A percentile compares a stretch with the other conserved stretches of the same genome.
Conservation (phyloP, 768 basidiomycete genomes). For the Pseudohyphozyma bogoriensis region DNA sequence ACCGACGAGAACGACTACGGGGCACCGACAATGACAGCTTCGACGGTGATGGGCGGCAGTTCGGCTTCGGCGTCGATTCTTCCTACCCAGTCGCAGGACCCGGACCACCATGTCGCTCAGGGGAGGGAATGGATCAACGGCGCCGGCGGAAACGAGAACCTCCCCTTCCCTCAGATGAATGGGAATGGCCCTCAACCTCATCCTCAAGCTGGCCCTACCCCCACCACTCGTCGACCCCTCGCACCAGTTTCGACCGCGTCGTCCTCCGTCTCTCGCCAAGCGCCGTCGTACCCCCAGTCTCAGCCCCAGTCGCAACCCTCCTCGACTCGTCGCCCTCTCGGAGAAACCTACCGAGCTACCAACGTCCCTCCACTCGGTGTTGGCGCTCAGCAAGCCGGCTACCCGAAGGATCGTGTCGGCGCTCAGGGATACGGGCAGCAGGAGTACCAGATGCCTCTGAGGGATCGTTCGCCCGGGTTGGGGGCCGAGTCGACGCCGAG, state of each 20-base stretch:
- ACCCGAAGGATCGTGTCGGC: conserved; percentile 1
- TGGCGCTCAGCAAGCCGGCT: background rate
- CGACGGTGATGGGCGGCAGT: background rate
- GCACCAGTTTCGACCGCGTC: no score
- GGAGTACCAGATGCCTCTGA: conserved; percentile 17
- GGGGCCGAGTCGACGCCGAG: conserved; percentile 24
- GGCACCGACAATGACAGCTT: no score
- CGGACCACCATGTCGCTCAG: background rate
- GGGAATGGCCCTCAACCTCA: background rate
- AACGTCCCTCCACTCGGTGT: background rate
- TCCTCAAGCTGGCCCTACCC: background rate
- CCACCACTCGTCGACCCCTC: no score
- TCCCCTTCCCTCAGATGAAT: background rate
- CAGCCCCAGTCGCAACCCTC: background rate
- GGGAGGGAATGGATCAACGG: background rate
- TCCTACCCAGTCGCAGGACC: background rate
- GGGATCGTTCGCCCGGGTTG: conserved; percentile 23
- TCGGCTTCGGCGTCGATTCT: background rate
- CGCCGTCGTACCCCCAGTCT: background rate
- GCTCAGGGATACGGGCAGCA: background rate
- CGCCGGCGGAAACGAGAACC: background rate
- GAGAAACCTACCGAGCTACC: conserved; percentile 17
- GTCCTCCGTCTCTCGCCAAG: background rate
- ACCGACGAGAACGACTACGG: background rate
- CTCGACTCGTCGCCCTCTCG: conserved; percentile 4